Conservation (phyloP, 345 rosid species). For the Populus davidiana region DNA sequence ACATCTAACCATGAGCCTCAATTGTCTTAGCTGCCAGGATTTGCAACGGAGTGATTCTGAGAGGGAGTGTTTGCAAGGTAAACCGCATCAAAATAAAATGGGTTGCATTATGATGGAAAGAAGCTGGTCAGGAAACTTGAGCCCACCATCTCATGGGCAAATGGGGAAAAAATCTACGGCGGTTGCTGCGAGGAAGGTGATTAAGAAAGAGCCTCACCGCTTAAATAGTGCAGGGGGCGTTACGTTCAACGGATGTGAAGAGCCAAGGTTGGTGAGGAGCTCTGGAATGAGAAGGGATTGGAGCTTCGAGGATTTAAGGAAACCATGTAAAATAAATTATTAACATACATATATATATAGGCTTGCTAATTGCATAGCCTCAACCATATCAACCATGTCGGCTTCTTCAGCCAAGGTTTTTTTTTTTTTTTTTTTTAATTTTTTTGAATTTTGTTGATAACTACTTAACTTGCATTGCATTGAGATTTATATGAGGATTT, state of each 20-base stretch:
- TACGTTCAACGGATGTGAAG: slow-evolving; percentile 22
- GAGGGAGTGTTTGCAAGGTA: neutral
- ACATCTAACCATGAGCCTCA: slow-evolving; percentile 48
- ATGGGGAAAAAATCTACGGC: slow-evolving; percentile 16
- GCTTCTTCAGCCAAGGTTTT: no score
- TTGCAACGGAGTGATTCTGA: slow-evolving; percentile 35
- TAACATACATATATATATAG: neutral
- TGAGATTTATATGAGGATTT: neutral
- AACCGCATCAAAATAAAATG: neutral
- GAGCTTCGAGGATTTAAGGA: slow-evolving; percentile 81
- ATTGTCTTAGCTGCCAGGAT: slow-evolving; percentile 56
- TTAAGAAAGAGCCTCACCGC: slow-evolving; percentile 41
- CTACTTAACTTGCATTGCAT: neutral
- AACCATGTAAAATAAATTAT: neutral
- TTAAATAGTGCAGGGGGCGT: slow-evolving; percentile 29
- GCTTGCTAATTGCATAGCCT: neutral
- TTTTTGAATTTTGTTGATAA: neutral
- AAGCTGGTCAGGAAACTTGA: slow-evolving; percentile 46
- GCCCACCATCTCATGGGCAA: slow-evolving; percentile 24
- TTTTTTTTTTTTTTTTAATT: no score
- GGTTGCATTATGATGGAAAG: slow-evolving; percentile 32
- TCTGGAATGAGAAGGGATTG: slow-evolving; percentile 89
- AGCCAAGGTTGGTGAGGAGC: slow-evolving; percentile 72
- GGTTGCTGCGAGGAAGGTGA: slow-evolving; percentile 21
- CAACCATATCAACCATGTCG: no score